Conservation (phyloP, 2,329 filamentous ascomycete species). For the Didymella lethalis region DNA sequence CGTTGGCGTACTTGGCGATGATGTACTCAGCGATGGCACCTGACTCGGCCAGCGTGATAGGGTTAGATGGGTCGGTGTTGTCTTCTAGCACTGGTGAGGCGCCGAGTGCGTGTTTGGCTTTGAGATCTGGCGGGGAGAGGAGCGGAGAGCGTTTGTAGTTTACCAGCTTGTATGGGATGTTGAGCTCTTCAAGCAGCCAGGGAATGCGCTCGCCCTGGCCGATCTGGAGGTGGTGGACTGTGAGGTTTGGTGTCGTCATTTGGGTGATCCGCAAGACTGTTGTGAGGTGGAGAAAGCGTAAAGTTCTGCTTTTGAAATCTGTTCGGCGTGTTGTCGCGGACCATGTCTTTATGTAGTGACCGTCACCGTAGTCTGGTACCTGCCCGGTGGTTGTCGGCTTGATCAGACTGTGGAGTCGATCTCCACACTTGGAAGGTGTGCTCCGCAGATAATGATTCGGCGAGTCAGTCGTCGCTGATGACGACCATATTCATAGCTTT, state of each 20-base stretch:
- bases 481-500: background rate
- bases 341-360: conserved; percentile 6
- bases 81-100: conserved; percentile 69
- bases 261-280: background rate
- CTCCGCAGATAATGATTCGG: conserved; percentile 14
- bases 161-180: conserved; percentile 61
- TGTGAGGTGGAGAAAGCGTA: background rate
- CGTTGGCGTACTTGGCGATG: conserved; percentile 58
- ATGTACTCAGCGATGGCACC: conserved; percentile 70
- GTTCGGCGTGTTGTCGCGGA: background rate
- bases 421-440: conserved; percentile 3
- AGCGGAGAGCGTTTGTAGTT: conserved; percentile 59
- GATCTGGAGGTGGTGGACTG: conserved; percentile 50
- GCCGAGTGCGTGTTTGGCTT: conserved; percentile 54
- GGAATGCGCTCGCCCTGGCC: conserved; percentile 71
- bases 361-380: background rate
- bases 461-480: background rate
- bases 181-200: conserved; percentile 72
- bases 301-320: background rate
- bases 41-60: conserved; percentile 65
- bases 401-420: conserved; percentile 6
- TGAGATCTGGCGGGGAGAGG: conserved; percentile 44
- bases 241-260: conserved; percentile 39
- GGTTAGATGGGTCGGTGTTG: conserved; percentile 52
- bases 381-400: conserved; percentile 16